Conservation (phyloP, 1,139 yeast species). For the Geotrichum reessii region DNA sequence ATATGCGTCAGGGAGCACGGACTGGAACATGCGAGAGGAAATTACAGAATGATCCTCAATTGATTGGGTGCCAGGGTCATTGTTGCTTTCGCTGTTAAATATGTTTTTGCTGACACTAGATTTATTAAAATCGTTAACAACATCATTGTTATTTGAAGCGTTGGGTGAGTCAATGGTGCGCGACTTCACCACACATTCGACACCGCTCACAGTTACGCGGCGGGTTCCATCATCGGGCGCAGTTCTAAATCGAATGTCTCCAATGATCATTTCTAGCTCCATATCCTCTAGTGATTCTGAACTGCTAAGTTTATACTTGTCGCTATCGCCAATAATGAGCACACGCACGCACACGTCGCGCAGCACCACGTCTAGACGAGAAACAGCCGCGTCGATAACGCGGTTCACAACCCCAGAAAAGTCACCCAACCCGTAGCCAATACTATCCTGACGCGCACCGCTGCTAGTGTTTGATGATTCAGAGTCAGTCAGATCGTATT, state of each 20-base stretch:
- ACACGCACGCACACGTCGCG: conserved; percentile 44
- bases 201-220: neutral
- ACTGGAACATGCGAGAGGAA: conserved; percentile 3
- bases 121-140: conserved; percentile 1
- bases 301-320: neutral
- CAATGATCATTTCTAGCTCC: neutral
- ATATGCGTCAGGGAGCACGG: neutral
- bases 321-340: conserved; percentile 42
- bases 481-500: neutral
- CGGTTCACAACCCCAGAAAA: conserved; percentile 53
- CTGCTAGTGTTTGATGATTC: conserved; percentile 8
- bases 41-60: neutral
- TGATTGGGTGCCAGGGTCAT: neutral
- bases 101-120: conserved; percentile 22
- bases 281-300: neutral
- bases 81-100: neutral
- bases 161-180: neutral
- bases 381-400: conserved; percentile 65
- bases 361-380: conserved; percentile 51
- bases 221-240: neutral
- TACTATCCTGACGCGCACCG: conserved; percentile 31
- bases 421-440: conserved; percentile 33
- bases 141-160: conserved; percentile 16
- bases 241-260: neutral
- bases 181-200: neutral